A percentile compares a stretch with the other conserved stretches of the same genome.
Evolutionary conservation across 2,329 filamentous ascomycete genomes (phyloP).

Genomic region (Chaetoscypha palmicola): DNA sequence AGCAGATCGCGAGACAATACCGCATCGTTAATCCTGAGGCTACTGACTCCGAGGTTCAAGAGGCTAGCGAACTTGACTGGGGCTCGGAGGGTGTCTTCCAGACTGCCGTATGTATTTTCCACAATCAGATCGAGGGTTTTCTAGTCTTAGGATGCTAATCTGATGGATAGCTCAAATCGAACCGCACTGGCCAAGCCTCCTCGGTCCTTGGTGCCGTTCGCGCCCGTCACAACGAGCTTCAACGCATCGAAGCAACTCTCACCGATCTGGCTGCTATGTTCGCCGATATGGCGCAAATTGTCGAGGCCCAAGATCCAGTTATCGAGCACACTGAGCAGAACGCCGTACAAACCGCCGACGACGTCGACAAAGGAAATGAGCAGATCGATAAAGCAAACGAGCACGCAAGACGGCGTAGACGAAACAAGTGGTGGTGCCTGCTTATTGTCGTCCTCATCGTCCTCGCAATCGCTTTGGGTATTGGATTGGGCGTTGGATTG

Average conservation of each 20-base stretch:
- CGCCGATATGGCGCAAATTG: slow-evolving; percentile 65
- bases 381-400: slow-evolving; percentile 63
- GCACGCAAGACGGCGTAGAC: slow-evolving; percentile 58
- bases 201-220: slow-evolving; percentile 72
- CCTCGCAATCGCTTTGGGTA: slow-evolving; percentile 48
- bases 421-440: slow-evolving; percentile 77
- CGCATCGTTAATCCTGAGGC: slow-evolving; percentile 76
- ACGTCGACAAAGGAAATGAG: slow-evolving; percentile 62
- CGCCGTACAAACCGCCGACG: slow-evolving; percentile 56
- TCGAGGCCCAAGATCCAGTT: slow-evolving; percentile 63
- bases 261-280: slow-evolving; percentile 64
- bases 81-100: slow-evolving; percentile 76
- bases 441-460: slow-evolving; percentile 53
- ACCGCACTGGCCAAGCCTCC: slow-evolving; percentile 65
- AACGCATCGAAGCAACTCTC: slow-evolving; percentile 71
- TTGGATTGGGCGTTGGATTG: slow-evolving; percentile 37
- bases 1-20: slow-evolving; percentile 75
- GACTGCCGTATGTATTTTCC: slow-evolving; percentile 56
- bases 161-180: slow-evolving; percentile 59
- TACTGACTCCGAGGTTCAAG: slow-evolving; percentile 61
- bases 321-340: slow-evolving; percentile 57
- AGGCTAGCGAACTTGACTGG: slow-evolving; percentile 66
- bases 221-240: slow-evolving; percentile 75
- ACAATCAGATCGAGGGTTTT: slow-evolving; percentile 2
- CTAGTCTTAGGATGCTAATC: slow-evolving; percentile 12